Percentiles rank a stretch among this genome's conserved stretches.
These are phyloP conservation scores for Alternaria conjuncta DNA, from an alignment of 2,329 filamentous ascomycete species.

Conservation along the genomic window DNA sequence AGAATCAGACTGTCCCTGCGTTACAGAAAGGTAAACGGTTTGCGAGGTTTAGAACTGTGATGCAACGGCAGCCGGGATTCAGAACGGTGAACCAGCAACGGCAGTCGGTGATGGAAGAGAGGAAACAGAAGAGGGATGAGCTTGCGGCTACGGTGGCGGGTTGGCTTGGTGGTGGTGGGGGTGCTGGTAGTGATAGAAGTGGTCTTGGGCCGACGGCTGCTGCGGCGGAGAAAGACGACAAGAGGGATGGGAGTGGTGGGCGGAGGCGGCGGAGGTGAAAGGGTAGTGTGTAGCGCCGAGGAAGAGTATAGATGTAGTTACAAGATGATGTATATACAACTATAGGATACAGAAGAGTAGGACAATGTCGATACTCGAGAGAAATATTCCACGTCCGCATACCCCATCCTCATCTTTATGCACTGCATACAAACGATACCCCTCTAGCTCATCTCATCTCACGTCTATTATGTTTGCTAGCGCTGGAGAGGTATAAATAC, in stretches of 20 bases:
- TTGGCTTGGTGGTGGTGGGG: background rate
- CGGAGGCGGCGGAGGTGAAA: background rate
- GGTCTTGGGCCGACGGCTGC: background rate
- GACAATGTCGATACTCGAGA: background rate
- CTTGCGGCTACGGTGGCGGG: background rate
- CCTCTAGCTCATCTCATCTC: background rate
- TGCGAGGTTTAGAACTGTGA: background rate
- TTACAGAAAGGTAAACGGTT: background rate
- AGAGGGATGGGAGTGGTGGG: background rate
- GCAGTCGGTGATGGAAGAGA: background rate
- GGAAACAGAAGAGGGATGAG: background rate
- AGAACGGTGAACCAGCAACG: background rate
- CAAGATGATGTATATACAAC: no score
- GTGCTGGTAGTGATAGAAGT: background rate
- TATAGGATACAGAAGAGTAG: background rate
- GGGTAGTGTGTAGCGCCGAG: no score
- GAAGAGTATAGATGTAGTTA: background rate
- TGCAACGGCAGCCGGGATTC: background rate
- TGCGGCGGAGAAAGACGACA: background rate
- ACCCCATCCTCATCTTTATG: background rate
- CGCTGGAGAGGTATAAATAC: background rate
- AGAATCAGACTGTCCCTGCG: background rate
- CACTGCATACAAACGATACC: background rate
- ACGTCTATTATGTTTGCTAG: background rate
- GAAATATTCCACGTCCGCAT: rapidly evolving